phyloP scores from a whole-genome alignment of 495 filamentous ascomycete species.

The Talaromyces ruber region DNA sequence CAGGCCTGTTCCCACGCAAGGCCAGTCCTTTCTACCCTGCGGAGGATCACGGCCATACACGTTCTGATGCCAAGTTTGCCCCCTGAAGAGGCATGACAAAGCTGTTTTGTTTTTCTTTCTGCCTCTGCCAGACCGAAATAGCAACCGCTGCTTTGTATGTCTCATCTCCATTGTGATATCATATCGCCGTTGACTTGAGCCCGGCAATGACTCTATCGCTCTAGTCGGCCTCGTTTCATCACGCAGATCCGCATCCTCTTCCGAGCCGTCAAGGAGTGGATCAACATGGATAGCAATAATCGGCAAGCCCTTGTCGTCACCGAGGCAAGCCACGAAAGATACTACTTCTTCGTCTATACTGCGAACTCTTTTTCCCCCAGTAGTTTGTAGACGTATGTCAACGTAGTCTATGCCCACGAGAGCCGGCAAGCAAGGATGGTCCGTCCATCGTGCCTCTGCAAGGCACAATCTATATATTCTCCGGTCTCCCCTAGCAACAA shows the following conservation, averaged over 20 bases:
- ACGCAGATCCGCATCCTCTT: background rate
- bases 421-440: background rate
- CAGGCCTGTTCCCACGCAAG: background rate
- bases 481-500: constrained; percentile 6
- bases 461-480: constrained; percentile 2
- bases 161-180: background rate
- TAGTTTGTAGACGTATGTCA: background rate
- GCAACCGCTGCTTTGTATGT: background rate
- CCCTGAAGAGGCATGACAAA: background rate
- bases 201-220: background rate
- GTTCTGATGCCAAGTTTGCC: too few species aligned
- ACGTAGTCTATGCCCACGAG: background rate
- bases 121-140: background rate
- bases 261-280: background rate
- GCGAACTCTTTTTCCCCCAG: background rate
- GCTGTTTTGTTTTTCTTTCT: background rate
- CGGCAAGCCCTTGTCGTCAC: background rate
- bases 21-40: background rate
- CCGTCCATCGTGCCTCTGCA: constrained; percentile 1
- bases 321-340: background rate
- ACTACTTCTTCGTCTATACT: too few species aligned
- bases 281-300: background rate
- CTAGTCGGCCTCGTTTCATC: background rate
- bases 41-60: too few species aligned
- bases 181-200: background rate